Conservation (phyloP, 495 filamentous ascomycete species). For the Bryoglossum gracile region DNA sequence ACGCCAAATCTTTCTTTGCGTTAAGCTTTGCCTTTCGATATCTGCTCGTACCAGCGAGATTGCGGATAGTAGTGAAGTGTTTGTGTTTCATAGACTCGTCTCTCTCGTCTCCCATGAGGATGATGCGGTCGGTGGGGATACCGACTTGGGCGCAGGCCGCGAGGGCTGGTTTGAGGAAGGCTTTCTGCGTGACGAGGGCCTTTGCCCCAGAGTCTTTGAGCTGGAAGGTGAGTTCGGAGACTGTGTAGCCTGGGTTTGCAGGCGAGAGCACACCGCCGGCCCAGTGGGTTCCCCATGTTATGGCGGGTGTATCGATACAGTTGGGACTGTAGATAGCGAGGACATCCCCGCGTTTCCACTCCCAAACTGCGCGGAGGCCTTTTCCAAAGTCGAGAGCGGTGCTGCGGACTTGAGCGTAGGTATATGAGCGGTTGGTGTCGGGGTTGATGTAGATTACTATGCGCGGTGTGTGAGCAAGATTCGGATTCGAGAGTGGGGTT, state of each 20-base stretch:
- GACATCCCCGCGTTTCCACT: conserved; percentile 78
- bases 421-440: conserved; percentile 66
- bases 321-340: conserved; percentile 67
- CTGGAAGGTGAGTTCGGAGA: conserved; percentile 81
- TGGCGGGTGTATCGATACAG: conserved; percentile 60
- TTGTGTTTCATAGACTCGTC: conserved; percentile 53
- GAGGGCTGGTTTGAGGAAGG: conserved; percentile 52
- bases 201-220: conserved; percentile 74
- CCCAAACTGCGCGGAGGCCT: conserved; percentile 61
- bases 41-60: conserved; percentile 42
- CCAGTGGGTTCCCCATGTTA: conserved; percentile 78
- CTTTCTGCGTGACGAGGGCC: conserved; percentile 63
- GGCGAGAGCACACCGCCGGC: conserved; percentile 75
- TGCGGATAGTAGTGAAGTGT: conserved; percentile 69
- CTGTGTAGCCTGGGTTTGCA: conserved; percentile 82
- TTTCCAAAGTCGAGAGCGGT: conserved; percentile 69
- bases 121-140: conserved; percentile 57
- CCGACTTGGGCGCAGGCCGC: conserved; percentile 63
- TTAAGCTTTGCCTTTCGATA: conserved; percentile 37
- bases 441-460: conserved; percentile 75
- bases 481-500: neutral
- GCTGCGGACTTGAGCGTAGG: conserved; percentile 57
- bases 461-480: neutral
- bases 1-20: conserved; percentile 53
- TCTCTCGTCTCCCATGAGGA: conserved; percentile 69